phyloP scores from a whole-genome alignment of 78 protist genomes.

The Trichosphaerium sp. region DNA sequence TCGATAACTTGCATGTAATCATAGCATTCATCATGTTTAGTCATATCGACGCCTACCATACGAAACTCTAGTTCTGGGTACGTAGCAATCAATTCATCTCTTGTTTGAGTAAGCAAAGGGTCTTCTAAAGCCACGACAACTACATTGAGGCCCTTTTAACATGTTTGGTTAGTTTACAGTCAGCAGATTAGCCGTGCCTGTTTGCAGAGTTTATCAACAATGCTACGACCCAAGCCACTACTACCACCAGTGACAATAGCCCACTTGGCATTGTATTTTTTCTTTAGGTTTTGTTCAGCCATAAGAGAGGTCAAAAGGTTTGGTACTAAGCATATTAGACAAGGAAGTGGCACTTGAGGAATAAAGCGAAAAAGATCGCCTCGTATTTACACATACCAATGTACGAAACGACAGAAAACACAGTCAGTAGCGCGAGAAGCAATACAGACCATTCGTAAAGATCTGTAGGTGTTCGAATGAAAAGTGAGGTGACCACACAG shows the following conservation, averaged over 20 bases:
- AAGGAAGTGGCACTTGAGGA: no score
- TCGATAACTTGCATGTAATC: constrained; percentile 22
- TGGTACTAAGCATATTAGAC: constrained; percentile 6
- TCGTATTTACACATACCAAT: no score
- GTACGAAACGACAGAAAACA: no score
- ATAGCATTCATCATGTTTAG: constrained; percentile 24
- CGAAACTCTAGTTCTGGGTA: constrained; percentile 29
- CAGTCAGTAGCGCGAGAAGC: no score
- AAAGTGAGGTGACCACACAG: no score
- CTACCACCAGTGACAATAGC: constrained; percentile 32
- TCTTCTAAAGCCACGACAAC: constrained; percentile 48
- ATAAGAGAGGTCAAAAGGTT: constrained; percentile 18
- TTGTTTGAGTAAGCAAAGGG: constrained; percentile 20
- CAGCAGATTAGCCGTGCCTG: no score
- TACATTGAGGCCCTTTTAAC: constrained; percentile 23
- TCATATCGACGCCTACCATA: constrained; percentile 24
- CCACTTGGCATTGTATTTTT: constrained; percentile 42
- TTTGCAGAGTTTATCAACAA: constrained; percentile 20
- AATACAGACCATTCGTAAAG: no score
- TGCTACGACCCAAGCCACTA: constrained; percentile 33
- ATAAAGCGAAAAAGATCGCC: no score
- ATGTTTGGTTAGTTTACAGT: not conserved
- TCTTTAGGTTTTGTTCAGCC: constrained; percentile 21
- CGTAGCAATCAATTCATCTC: constrained; percentile 4
- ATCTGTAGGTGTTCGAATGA: no score